Conservation (phyloP, 345 rosid genomes). For the Bruguiera gymnorhiza region DNA sequence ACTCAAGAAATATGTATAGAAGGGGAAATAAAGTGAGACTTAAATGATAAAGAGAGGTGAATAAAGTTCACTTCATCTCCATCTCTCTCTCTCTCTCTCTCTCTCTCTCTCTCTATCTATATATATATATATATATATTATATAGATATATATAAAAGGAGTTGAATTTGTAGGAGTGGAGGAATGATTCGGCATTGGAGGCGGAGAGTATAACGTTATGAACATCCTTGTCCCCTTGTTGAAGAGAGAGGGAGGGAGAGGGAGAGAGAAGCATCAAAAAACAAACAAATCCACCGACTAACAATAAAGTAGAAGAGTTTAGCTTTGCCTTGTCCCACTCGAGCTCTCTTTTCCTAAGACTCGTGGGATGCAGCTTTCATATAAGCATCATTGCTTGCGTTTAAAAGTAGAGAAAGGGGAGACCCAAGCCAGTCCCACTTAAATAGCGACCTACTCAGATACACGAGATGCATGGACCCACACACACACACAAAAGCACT, state of each 20-base stretch:
- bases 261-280: slow-evolving; percentile 5
- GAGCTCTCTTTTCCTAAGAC: slow-evolving; percentile 19
- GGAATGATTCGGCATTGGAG: too few species aligned
- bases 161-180: too few species aligned
- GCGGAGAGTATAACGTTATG: background rate
- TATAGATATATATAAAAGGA: too few species aligned
- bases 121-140: too few species aligned
- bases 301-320: slow-evolving; percentile 11
- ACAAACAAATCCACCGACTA: slow-evolving; percentile 32
- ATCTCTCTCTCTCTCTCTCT: too few species aligned
- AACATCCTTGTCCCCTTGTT: too few species aligned
- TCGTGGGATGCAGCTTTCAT: slow-evolving; percentile 18
- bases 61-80: too few species aligned
- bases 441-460: slow-evolving; percentile 4
- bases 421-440: slow-evolving; percentile 32
- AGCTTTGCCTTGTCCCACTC: slow-evolving; percentile 37
- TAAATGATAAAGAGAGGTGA: too few species aligned
- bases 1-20: too few species aligned
- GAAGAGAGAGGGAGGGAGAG: background rate
- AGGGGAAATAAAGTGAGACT: too few species aligned
- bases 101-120: too few species aligned
- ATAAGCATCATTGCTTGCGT: slow-evolving; percentile 40
- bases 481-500: slow-evolving; percentile 2
- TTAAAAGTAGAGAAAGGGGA: slow-evolving; percentile 28
- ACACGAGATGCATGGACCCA: slow-evolving; percentile 6